Base-by-base conservation (phyloP, 306 rosid genomes). In the Pyrus communis region DNA sequence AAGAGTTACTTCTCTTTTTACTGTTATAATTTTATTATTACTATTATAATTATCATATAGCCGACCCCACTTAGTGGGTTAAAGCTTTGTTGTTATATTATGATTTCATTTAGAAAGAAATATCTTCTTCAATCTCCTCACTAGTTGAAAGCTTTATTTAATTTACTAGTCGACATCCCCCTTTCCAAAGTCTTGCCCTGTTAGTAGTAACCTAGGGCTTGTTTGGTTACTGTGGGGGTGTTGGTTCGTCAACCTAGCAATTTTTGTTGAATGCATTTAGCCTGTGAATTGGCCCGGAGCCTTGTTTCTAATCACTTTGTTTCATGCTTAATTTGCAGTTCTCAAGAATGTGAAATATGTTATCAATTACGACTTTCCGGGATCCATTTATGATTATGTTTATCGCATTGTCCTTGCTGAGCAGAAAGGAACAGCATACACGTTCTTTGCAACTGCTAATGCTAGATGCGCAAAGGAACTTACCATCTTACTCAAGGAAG, bases 371-470 rank as follows among this genome's bases (percentile, higher is more conserved):
- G 98, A 95, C 82, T 92, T 95, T 83, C 98, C 97, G 9, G 97
- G 97, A 82, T 95, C 98, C 76, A 97, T 95, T 2, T 97, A 95
- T 87, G 98, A 95, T 75, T 95, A 92, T 79, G 98, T 95, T 74
- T 96, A 90, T 59, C 96, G 97, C 57, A 92, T 95, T 85, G 98
- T 97, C n/a, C 82, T 97, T 84, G 98, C 98, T 54, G 97, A 97
- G 72, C 97, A 97, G 33, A 95, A 95, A 86, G 98, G 98, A 85
- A 95, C 97, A 45, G 98, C 98, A 3, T 89, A 95, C 82, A 87
- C 98, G 75, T 95, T 92, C 87, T 95, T 95, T 77, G 92, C 98
- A 2, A 97, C 97, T 67, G 89, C 93, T 54, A 95, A 92, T 89
- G 98, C 98, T 69, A 88, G 98, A 85, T 95, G 92, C 74, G 96